phyloP scores from a whole-genome alignment of 1,139 yeast species.

The Saccharomyces pastorianus region DNA sequence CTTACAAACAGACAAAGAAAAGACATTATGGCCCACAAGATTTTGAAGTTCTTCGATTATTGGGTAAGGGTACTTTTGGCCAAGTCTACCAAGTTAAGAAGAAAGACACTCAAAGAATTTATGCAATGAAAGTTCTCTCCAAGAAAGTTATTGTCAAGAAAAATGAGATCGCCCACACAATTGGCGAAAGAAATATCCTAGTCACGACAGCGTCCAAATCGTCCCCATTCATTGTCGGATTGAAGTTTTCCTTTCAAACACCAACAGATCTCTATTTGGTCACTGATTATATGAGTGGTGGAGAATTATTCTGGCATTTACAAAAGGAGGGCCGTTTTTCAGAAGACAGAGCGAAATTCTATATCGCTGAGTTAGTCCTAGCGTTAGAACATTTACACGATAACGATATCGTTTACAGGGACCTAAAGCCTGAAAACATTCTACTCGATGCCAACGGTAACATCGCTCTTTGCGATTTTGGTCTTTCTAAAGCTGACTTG shows the following conservation, averaged over 20 bases:
- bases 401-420: constrained; percentile 88
- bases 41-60: constrained; percentile 77
- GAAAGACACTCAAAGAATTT: constrained; percentile 77
- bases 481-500: constrained; percentile 86
- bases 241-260: constrained; percentile 92
- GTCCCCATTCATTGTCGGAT: constrained; percentile 84
- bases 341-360: constrained; percentile 90
- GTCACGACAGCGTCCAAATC: constrained; percentile 84
- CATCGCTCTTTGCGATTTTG: constrained; percentile 93
- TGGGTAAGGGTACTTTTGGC: constrained; percentile 97
- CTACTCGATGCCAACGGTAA: constrained; percentile 93
- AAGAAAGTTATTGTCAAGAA: constrained; percentile 92
- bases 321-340: constrained; percentile 91
- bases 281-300: constrained; percentile 97
- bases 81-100: constrained; percentile 93
- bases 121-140: constrained; percentile 93
- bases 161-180: constrained; percentile 95
- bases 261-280: constrained; percentile 85
- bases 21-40: constrained; percentile 87
- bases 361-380: constrained; percentile 86
- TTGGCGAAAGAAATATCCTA: constrained; percentile 89
- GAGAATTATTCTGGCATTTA: constrained; percentile 94
- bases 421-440: constrained; percentile 90
- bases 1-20: constrained; percentile 60
- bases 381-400: constrained; percentile 91